Conservation (phyloP, 345 rosid genomes). For the Moricandia moricandioides region DNA sequence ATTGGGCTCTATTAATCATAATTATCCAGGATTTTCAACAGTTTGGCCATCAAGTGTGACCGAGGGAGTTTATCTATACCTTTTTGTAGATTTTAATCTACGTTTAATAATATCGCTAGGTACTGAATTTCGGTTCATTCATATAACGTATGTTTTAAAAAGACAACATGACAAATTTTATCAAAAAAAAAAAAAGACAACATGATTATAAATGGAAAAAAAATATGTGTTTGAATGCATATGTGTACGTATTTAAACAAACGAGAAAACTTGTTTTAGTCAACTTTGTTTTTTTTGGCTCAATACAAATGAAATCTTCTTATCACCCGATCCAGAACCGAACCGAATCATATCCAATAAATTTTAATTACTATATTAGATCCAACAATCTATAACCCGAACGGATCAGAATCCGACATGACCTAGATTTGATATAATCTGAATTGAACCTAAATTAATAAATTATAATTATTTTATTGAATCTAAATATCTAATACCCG, state of each 20-base stretch:
- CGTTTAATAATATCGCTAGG: not conserved
- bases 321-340: too few relatives aligned
- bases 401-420: too few relatives aligned
- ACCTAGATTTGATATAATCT: too few relatives aligned
- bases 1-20: not conserved
- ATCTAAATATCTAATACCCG: too few relatives aligned
- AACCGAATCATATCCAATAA: too few relatives aligned
- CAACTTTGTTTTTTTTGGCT: not conserved
- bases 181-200: too few relatives aligned
- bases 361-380: too few relatives aligned
- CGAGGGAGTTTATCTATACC: not conserved
- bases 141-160: not conserved
- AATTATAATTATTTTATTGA: too few relatives aligned
- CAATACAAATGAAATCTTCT: not conserved
- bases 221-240: not conserved
- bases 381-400: too few relatives aligned
- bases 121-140: not conserved
- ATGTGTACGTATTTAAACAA: too few relatives aligned
- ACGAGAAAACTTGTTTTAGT: not conserved
- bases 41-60: not conserved
- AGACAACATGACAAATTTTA: too few relatives aligned
- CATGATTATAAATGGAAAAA: not conserved
- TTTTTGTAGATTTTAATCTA: not conserved
- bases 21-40: not conserved
- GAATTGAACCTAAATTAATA: too few relatives aligned